These are phyloP conservation scores for Arctium minus DNA, from an alignment of 129 eudicot genomes.

Conservation along the genomic window DNA sequence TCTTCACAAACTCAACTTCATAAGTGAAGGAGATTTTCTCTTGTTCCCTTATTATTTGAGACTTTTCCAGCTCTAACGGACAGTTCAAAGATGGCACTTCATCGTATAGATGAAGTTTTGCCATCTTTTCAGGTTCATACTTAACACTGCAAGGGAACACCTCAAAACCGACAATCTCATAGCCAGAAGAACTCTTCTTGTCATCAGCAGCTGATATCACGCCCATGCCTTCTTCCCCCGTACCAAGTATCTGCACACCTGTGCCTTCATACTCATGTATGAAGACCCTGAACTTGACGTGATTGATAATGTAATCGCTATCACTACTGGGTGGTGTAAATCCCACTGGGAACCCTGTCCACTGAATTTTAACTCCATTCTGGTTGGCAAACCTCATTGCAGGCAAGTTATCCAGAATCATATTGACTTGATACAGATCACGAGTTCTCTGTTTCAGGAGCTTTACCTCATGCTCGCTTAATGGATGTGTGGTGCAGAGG, in stretches of 20 bases:
- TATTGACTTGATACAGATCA: constrained; percentile 78
- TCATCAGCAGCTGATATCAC: constrained; percentile 64
- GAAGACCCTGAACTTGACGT: constrained; percentile 58
- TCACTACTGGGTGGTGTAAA: constrained; percentile 46
- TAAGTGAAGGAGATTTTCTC: constrained; percentile 58
- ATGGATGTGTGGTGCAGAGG: constrained; percentile 58
- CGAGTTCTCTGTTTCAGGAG: constrained; percentile 81
- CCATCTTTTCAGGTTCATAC: constrained; percentile 59
- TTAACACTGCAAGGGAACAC: constrained; percentile 64
- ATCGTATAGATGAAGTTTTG: constrained; percentile 56
- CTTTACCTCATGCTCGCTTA: constrained; percentile 63
- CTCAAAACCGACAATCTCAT: constrained; percentile 79
- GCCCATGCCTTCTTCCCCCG: constrained; percentile 91
- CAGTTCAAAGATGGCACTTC: constrained; percentile 38
- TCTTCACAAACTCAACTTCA: constrained; percentile 66
- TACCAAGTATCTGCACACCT: constrained; percentile 75
- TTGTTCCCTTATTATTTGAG: constrained; percentile 64
- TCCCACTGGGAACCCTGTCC: constrained; percentile 84
- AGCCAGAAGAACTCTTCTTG: constrained; percentile 65
- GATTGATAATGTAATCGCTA: constrained; percentile 72
- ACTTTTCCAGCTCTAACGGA: constrained; percentile 45
- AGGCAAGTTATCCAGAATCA: constrained; percentile 76
- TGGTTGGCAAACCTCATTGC: constrained; percentile 69
- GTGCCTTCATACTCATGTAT: constrained; percentile 78
- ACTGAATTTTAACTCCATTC: constrained; percentile 66